Evolutionary conservation across 2,329 filamentous ascomycete species (phyloP).

Genomic region (Arthrobotrys sphaeroides): DNA sequence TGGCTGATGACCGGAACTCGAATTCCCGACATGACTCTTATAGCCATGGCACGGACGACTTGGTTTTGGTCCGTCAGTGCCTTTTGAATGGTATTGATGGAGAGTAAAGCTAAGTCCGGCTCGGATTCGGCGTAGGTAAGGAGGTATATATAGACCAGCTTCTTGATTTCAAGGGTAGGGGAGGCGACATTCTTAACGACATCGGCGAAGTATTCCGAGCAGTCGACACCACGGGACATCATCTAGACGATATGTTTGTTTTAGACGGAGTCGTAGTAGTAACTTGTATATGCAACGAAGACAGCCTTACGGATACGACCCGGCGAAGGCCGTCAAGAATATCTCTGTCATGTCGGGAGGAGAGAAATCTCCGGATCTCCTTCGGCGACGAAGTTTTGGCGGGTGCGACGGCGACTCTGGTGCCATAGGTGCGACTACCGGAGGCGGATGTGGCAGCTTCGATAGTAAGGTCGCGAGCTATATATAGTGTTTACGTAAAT

Average conservation of each 20-base stretch:
- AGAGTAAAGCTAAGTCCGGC: conserved; percentile 91
- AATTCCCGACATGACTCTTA: conserved; percentile 97
- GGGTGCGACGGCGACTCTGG: conserved; percentile 64
- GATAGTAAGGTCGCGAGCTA: conserved; percentile 95
- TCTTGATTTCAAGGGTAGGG: conserved; percentile 92
- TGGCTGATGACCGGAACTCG: conserved; percentile 97
- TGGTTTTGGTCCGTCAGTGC: conserved; percentile 92
- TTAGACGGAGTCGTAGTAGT: not conserved
- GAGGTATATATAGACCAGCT: conserved; percentile 97
- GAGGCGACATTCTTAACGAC: conserved; percentile 98
- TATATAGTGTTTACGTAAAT: not conserved
- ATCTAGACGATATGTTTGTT: conserved; percentile 69
- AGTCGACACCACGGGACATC: conserved; percentile 92
- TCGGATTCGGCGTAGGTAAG: conserved; percentile 96
- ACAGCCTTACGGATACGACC: conserved; percentile 76
- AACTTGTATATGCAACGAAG: not conserved
- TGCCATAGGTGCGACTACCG: conserved; percentile 64
- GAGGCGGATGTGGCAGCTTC: conserved; percentile 91
- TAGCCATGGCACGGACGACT: conserved; percentile 86
- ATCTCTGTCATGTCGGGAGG: conserved; percentile 91
- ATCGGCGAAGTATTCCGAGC: conserved; percentile 92
- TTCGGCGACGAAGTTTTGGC: conserved; percentile 74
- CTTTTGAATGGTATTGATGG: conserved; percentile 99
- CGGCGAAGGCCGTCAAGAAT: conserved; percentile 89
- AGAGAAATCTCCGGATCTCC: conserved; percentile 92